Evolutionary conservation across 495 filamentous ascomycete genomes (phyloP), one percentile per base, ranked within the genome.

Genomic region (Neurospora tetraspora): DNA sequence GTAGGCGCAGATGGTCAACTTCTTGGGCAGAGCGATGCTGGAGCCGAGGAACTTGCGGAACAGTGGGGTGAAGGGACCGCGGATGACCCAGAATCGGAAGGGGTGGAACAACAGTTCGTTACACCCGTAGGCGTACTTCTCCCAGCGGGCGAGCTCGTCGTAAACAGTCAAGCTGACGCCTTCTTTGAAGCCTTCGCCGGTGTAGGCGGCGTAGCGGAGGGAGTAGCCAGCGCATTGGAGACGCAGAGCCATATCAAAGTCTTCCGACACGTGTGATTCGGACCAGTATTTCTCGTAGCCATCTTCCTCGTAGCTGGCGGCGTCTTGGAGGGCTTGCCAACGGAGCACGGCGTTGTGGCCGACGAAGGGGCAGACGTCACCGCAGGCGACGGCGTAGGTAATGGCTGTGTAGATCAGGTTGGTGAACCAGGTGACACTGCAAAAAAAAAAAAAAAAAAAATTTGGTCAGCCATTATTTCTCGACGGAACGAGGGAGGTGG

Each of bases 61-160:
- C 11, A 93, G 85, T 36, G 84, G 85, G 5, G 91, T 93, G 76
- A 93, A 89, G 7, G 89, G 90, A 3, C 89, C 89, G 18, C 80
- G 78, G 1, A 75, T 79, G 39, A 82, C 70, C 89, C 89, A 91
- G 74, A 84, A 82, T 23, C 76, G 77, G 18, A 88, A 59, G 2
- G 86, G 86, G 76, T 87, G 82, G 70, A 84, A 84, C 72, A 92
- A 76, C 69, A 92, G 79, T 79, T 93, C 91, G 79, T 88, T 91
- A 77, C 91, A 92, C 2, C 91, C 91, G 73, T 91, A 93, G 1
- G 91, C 91, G 78, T 93, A 93, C 76, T 93, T 93, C 77, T 93
- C 91, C 91, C 90, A 93, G 43, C 91, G 88, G 1, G 88, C 86
- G 10, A 93, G 81, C 79, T 93, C 91, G 78, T 93, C 91, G 79